A percentile compares a stretch with the other conserved stretches of the same genome.
phyloP scores from a whole-genome alignment of 1,139 yeast species.

The Geotrichum siamense region DNA sequence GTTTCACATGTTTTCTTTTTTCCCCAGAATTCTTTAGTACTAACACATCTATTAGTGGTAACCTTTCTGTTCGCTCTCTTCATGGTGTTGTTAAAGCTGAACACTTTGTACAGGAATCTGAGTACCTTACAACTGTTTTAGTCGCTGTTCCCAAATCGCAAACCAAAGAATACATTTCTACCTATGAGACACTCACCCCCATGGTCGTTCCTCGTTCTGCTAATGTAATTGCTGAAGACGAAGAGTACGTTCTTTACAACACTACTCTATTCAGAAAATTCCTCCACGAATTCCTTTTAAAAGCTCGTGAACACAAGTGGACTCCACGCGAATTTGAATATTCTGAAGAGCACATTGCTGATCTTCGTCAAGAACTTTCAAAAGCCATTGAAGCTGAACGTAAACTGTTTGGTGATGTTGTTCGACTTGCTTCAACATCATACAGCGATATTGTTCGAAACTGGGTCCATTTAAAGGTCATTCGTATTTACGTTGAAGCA shows the following conservation, averaged over 20 bases:
- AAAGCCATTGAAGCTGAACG: slow-evolving; percentile 68
- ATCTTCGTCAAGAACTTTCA: slow-evolving; percentile 70
- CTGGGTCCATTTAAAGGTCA: slow-evolving; percentile 81
- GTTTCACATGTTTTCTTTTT: slow-evolving; percentile 12
- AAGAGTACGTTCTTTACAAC: slow-evolving; percentile 63
- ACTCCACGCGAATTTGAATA: slow-evolving; percentile 89
- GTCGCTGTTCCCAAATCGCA: slow-evolving; percentile 76
- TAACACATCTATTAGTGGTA: slow-evolving; percentile 46
- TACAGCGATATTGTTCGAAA: slow-evolving; percentile 75
- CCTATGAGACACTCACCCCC: slow-evolving; percentile 68
- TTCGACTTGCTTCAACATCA: slow-evolving; percentile 79
- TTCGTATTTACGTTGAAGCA: slow-evolving; percentile 54
- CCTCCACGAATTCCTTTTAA: slow-evolving; percentile 58
- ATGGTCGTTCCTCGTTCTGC: slow-evolving; percentile 95
- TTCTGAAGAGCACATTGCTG: slow-evolving; percentile 67
- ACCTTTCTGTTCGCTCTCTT: slow-evolving; percentile 79
- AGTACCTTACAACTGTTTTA: slow-evolving; percentile 72
- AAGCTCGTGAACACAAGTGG: slow-evolving; percentile 81
- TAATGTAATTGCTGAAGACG: slow-evolving; percentile 56
- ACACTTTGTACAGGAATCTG: slow-evolving; percentile 79
- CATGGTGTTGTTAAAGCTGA: slow-evolving; percentile 83
- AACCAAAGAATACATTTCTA: slow-evolving; percentile 51
- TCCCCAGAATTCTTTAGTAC: background rate
- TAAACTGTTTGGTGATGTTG: slow-evolving; percentile 66
- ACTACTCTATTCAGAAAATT: slow-evolving; percentile 83